Evolutionary conservation across 2,329 filamentous ascomycete species (phyloP), one percentile per base, ranked within the genome.

Genomic region (Colletotrichum ledebouriae): DNA sequence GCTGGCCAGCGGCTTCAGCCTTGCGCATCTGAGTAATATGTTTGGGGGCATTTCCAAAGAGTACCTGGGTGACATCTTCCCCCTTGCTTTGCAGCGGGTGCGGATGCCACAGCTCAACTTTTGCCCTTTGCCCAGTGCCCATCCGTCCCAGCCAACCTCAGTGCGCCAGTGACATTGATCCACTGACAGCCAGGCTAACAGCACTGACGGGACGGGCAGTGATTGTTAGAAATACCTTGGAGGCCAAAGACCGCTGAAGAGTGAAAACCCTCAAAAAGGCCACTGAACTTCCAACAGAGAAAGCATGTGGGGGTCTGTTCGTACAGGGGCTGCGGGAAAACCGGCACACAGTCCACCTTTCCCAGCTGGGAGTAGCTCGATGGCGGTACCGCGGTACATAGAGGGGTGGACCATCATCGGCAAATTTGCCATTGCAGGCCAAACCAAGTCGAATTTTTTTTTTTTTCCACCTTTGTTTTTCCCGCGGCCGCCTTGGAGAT

Each of bases 391-490:
- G 11, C 9, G 34, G 42, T 63, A 46, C 59, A 37, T 47, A 17
- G 46, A 13, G 64, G 55, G 15, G 25, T 41, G 41, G 53, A 41
- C 47, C 65, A 64, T 56, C n/a, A 29, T 68, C 55, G 65, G 55
- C 50, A 50, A 55, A 55, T 66, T 68, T 55, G 29, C 61, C 56
- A 44, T 39, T 56, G 41, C 55, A 56, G 42, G 65, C 39, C 41
- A n/a, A 56, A 13, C 42, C 55, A 49, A 22, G 61, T 56, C 34
- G 34, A 55, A 39, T 15, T 37, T 4, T n/a, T 53, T 50, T 41
- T 56, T 56, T 66, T 22, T 49, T 4, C n/a, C 17, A 34, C n/a
- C 41, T 50, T 41, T 56, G 50, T 66, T 22, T 56, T 41, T 34
- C 6, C 39, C 37, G 17, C 11, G 39, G n/a, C 12, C 41, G 37